A percentile compares a stretch with the other conserved stretches of the same genome.
These are phyloP conservation scores for Penicillium salamii DNA, from an alignment of 495 filamentous ascomycete species.

Conservation along the genomic window DNA sequence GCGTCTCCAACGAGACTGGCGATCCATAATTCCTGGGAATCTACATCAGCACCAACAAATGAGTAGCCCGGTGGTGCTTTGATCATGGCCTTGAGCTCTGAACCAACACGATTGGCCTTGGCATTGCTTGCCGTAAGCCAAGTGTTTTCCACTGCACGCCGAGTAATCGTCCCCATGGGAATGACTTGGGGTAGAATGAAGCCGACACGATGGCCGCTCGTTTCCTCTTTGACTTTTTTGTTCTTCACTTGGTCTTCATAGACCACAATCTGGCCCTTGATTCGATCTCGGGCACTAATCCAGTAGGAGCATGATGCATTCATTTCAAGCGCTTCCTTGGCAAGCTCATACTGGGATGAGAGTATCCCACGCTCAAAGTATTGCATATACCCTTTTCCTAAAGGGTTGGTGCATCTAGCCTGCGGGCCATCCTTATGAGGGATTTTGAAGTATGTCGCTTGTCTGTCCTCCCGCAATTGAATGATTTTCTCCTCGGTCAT, in stretches of 20 bases:
- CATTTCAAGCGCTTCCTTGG: slow-evolving; percentile 94
- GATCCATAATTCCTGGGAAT: slow-evolving; percentile 99
- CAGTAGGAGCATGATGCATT: slow-evolving; percentile 98
- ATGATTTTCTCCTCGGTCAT: slow-evolving; percentile 69
- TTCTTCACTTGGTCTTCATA: slow-evolving; percentile 63
- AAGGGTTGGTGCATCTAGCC: slow-evolving; percentile 76
- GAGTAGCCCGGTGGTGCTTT: slow-evolving; percentile 84
- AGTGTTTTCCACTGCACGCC: slow-evolving; percentile 93
- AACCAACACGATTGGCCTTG: slow-evolving; percentile 91
- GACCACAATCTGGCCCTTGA: slow-evolving; percentile 89
- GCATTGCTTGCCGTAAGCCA: slow-evolving; percentile 98
- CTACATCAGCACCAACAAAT: slow-evolving; percentile 96
- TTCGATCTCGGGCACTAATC: slow-evolving; percentile 91
- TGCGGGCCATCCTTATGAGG: slow-evolving; percentile 93
- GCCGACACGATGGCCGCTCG: slow-evolving; percentile 49
- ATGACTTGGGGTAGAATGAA: slow-evolving; percentile 98
- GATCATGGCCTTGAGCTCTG: slow-evolving; percentile 96
- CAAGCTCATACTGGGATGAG: slow-evolving; percentile 81
- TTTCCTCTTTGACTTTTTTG: slow-evolving; percentile 8
- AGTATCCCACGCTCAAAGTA: slow-evolving; percentile 91
- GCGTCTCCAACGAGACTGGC: slow-evolving; percentile 93
- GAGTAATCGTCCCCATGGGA: slow-evolving; percentile 98
- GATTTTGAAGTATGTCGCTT: slow-evolving; percentile 80
- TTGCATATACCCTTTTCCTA: slow-evolving; percentile 84
- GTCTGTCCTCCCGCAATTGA: slow-evolving; percentile 61